phyloP scores from a whole-genome alignment of 495 filamentous ascomycete genomes.

The Aspergillus carlsbadensis region DNA sequence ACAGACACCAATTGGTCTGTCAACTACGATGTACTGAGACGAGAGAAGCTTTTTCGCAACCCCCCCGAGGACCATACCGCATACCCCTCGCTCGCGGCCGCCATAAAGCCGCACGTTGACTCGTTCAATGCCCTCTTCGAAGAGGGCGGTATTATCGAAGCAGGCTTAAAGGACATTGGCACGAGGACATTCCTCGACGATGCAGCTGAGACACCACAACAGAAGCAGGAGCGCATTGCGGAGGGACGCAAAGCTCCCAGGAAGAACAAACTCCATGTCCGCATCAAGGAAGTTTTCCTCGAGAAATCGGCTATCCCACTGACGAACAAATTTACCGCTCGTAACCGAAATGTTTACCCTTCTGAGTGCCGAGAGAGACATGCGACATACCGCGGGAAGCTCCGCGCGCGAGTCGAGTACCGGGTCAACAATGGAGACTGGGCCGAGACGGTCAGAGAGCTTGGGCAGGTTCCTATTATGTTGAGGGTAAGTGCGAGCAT shows the following conservation, averaged over 20 bases:
- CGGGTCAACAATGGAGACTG: conserved; percentile 83
- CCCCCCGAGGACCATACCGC: conserved; percentile 85
- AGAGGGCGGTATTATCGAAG: conserved; percentile 65
- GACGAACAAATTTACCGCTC: conserved; percentile 74
- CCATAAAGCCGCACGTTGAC: conserved; percentile 85
- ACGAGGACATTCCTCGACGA: conserved; percentile 85
- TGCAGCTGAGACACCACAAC: conserved; percentile 45
- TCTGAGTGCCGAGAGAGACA: conserved; percentile 94
- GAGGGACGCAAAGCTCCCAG: conserved; percentile 48
- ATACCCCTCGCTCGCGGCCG: conserved; percentile 79
- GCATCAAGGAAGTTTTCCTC: conserved; percentile 73
- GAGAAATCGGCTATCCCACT: conserved; percentile 72
- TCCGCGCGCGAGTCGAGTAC: conserved; percentile 77
- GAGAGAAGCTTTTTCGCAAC: conserved; percentile 82
- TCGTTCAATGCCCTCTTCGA: conserved; percentile 95
- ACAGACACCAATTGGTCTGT: conserved; percentile 79
- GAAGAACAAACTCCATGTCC: conserved; percentile 70
- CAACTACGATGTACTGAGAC: conserved; percentile 74
- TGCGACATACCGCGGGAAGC: conserved; percentile 83
- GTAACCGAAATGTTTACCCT: conserved; percentile 80
- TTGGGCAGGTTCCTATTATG: conserved; percentile 92
- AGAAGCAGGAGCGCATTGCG: conserved; percentile 38
- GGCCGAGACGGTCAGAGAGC: conserved; percentile 72
- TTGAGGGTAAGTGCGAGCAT: conserved; percentile 59
- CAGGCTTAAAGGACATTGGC: conserved; percentile 83